A percentile compares a stretch with the other conserved stretches of the same genome.
Evolutionary conservation across 768 basidiomycete species (phyloP).

Genomic region (Mycena indigotica): DNA sequence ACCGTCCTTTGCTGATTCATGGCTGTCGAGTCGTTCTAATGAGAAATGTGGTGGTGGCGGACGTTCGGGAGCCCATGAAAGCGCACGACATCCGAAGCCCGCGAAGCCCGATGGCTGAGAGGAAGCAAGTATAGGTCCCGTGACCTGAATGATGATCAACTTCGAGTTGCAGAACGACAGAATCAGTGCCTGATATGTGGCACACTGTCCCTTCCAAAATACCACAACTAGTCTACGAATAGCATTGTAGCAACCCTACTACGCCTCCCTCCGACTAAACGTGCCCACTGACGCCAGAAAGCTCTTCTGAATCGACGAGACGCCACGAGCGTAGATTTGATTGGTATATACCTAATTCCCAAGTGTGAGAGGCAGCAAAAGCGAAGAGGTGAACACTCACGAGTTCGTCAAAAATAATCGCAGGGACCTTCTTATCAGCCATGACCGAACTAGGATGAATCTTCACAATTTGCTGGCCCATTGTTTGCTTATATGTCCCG

Average conservation of each 20-base stretch:
- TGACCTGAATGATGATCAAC: too few relatives aligned
- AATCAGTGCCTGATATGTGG: too few relatives aligned
- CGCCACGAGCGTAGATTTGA: conserved; percentile 89
- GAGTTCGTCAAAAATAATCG: conserved; percentile 92
- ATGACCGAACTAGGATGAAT: conserved; percentile 89
- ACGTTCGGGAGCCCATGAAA: too few relatives aligned
- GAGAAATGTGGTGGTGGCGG: too few relatives aligned
- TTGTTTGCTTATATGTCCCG: conserved; percentile 81
- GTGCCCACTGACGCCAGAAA: conserved; percentile 43
- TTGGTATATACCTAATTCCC: conserved; percentile 70
- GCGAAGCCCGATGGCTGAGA: too few relatives aligned
- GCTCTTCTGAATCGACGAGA: conserved; percentile 73
- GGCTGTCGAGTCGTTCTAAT: too few relatives aligned
- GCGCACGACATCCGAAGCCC: too few relatives aligned
- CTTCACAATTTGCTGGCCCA: conserved; percentile 78
- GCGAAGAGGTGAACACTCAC: conserved; percentile 46
- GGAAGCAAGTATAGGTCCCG: too few relatives aligned
- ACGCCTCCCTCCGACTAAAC: conserved; percentile 36
- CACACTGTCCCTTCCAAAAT: too few relatives aligned
- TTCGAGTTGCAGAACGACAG: too few relatives aligned
- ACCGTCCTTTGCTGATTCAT: too few relatives aligned
- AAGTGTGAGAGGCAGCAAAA: conserved; percentile 1
- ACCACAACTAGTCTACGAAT: neutral
- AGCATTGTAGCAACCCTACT: neutral
- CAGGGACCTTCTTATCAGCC: conserved; percentile 78